phyloP scores from a whole-genome alignment of 371 early-diverging fungal genomes.

The Actinomortierella wolfii region DNA sequence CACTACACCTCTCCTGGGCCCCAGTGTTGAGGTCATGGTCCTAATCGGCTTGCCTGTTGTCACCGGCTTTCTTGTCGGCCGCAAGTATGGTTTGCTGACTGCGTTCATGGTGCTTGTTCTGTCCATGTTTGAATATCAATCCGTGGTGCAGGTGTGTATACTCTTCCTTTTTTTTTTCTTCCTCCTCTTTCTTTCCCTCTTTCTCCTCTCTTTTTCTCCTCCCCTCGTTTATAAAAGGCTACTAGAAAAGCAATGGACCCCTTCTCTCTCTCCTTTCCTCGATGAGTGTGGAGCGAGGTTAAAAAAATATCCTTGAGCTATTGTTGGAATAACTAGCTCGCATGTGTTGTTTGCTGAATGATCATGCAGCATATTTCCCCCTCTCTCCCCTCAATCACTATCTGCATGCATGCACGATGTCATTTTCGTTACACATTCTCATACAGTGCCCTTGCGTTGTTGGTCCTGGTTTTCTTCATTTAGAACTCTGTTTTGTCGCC shows the following conservation, averaged over 20 bases:
- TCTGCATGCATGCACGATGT: not conserved
- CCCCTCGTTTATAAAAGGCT: no score
- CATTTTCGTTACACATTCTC: not conserved
- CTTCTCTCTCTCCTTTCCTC: not conserved
- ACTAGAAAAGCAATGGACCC: not conserved
- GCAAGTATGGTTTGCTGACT: slow-evolving; percentile 26
- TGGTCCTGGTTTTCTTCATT: not conserved
- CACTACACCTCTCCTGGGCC: slow-evolving; percentile 25
- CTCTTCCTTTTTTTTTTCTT: not conserved
- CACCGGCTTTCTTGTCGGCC: slow-evolving; percentile 35
- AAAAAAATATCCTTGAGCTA: not conserved
- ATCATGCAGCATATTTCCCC: no score
- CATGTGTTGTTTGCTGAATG: not conserved
- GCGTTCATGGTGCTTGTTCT: slow-evolving; percentile 21
- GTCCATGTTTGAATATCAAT: slow-evolving; percentile 34
- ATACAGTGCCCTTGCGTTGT: not conserved
- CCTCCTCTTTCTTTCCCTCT: slow-evolving; percentile 1
- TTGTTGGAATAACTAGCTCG: not conserved
- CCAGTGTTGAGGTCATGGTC: slow-evolving; percentile 30
- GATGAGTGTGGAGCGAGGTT: no score
- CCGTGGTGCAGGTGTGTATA: slow-evolving; percentile 16
- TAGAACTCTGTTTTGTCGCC: slow-evolving; percentile 17
- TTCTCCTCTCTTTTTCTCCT: not conserved
- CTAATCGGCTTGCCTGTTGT: slow-evolving; percentile 31
- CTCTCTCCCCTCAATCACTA: no score